Base-by-base conservation (phyloP, 2,329 filamentous ascomycete species). In the Geosmithia flava region DNA sequence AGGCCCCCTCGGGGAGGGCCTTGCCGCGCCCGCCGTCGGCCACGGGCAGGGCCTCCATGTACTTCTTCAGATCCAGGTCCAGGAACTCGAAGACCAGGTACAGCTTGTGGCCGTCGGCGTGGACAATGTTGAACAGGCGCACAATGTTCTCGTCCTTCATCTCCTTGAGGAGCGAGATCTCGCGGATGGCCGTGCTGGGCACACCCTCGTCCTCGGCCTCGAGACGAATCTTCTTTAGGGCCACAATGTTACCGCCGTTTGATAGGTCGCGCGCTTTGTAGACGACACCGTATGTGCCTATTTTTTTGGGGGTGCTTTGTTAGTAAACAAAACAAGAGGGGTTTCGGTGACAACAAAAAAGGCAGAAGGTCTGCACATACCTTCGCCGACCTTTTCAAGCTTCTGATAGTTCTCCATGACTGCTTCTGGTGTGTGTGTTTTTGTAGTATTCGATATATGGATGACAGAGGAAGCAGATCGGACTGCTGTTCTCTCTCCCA, bases 181-280 rank as follows among this genome's bases (percentile, higher is more conserved):
- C 89, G 58, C 89, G 88, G 60, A 95, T 95, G 55, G 89, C 90
- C 3, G 89, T 95, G 59, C 84, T 90, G 2, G 89, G 90, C 17
- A 95, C 88, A 56, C 89, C 89, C 64, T 95, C 90, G 70, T 95
- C 89, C 71, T 95, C 90, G 53, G 89, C 88, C 62, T 95, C 90
- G 58, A 95, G 84, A 53, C 89, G 85, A 59, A 95, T 95, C 73
- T 95, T 95, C 76, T 95, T 95, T 56, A 95, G 73, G 20, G 89
- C 89, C 53, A 95, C 89, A 58, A 95, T 93, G 58, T 87, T 85
- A 60, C 87, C 86, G 55, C 77, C 76, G 60, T 90, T 83, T 55
- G 79, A 79, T 51, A 95, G 83, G 65, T 95, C 89, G 55, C 85
- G 81, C 51, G 89, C 89, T 68, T 95, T 95, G 79, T 95, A 95